Base-by-base conservation (phyloP, 2,329 filamentous ascomycete genomes). In the Chalaropsis thielavioides region DNA sequence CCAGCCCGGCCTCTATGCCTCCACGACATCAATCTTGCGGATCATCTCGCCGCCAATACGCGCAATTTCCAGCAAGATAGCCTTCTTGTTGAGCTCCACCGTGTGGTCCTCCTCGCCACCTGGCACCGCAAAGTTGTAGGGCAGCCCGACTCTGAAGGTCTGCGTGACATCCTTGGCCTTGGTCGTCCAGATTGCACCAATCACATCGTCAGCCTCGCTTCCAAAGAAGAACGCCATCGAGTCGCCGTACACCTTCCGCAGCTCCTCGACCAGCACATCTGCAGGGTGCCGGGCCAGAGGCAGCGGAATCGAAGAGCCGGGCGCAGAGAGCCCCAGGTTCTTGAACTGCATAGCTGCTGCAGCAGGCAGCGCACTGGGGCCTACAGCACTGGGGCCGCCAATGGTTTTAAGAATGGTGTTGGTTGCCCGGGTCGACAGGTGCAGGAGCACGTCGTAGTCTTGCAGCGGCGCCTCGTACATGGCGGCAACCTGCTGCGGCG, bases 381-480 rank as follows among this genome's bases (percentile, higher is more conserved):
- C 68, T 67, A 72, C 70, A 46, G 75, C 71, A 66, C 72, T 70
- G 1, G 65, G 49, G 13, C 65, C 65, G 62, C 74, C 73, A 44
- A 73, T 72, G 60, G 76, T 76, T 70, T 75, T 72, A 70, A 75
- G 66, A 35, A 78, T 71, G 68, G 72, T 68, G 71, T 77, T 77
- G 56, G 82, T 72, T 61, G 76, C 76, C 69, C 81, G 84, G 40
- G 79, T 69, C 17, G 83, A 81, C 22, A 97, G 77, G 71, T 87
- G 83, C 64, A 99, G 78, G n/a, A 92, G 76, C 68, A 97, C 87
- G 73, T 97, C 90, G 73, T 92, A 99, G 69, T 96, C 91, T 10
- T 75, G 74, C 5, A 90, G 78, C 0, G 86, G 83, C 2, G 87
- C 80, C n/a, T 81, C 78, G 75, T 97, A 97, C 8, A 97, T 79